A percentile compares a stretch with the other conserved stretches of the same genome.
Conservation (phyloP, 345 rosid genomes). For the Acer negundo region DNA sequence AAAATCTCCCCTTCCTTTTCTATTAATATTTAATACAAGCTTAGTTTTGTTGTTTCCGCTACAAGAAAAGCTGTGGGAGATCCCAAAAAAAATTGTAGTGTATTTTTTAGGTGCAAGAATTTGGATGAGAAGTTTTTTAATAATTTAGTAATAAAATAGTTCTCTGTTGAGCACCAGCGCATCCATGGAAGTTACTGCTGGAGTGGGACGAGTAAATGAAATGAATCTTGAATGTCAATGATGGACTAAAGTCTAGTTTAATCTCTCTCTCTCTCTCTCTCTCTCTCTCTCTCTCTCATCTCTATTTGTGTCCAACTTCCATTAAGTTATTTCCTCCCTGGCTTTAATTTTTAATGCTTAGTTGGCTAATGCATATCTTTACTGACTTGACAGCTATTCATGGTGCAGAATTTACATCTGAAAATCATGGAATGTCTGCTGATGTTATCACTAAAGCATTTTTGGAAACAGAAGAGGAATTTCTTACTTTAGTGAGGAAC, state of each 20-base stretch:
- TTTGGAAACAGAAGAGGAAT: conserved; percentile 87
- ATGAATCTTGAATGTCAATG: background rate
- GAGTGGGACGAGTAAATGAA: background rate
- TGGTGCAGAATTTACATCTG: conserved; percentile 83
- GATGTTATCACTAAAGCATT: conserved; percentile 82
- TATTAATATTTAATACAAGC: background rate
- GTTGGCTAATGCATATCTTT: conserved; percentile 38
- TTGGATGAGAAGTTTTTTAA: background rate
- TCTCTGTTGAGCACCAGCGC: background rate
- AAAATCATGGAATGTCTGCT: conserved; percentile 80
- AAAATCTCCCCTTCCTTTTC: background rate
- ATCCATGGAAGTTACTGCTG: background rate
- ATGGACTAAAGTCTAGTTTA: background rate
- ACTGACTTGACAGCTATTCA: conserved; percentile 46
- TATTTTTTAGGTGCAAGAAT: background rate
- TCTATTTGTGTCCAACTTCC: background rate
- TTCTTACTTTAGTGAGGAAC: conserved; percentile 69
- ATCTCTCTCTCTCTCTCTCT: background rate
- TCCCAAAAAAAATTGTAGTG: background rate
- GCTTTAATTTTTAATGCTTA: conserved; percentile 16
- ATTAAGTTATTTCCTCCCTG: background rate
- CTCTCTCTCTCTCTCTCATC: background rate
- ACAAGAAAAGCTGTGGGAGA: background rate
- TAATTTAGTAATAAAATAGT: background rate
- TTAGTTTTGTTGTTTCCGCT: background rate